Evolutionary conservation across 2,329 filamentous ascomycete genomes (phyloP).

Genomic region (Fusarium nodosum): DNA sequence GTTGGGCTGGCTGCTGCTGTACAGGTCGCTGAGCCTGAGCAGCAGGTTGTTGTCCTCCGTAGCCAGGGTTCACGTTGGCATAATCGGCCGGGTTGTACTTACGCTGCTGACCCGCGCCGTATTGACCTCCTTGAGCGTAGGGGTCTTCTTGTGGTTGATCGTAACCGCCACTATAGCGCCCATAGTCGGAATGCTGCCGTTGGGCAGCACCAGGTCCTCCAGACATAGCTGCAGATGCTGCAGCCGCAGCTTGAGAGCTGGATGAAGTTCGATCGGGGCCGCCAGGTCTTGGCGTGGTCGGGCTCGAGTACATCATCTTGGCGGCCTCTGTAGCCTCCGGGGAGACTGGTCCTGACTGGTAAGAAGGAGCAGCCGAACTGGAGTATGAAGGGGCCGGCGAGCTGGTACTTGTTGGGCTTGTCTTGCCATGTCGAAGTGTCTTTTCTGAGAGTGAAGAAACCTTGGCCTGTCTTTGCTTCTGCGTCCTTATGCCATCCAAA

Average conservation of each 20-base stretch:
- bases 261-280: constrained; percentile 68
- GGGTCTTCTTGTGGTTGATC: constrained; percentile 55
- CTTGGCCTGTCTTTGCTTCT: constrained; percentile 76
- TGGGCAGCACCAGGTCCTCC: constrained; percentile 58
- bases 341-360: constrained; percentile 43
- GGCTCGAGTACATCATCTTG: constrained; percentile 71
- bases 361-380: constrained; percentile 49
- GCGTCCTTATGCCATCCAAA: constrained; percentile 83
- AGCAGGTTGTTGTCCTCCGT: constrained; percentile 53
- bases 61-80: constrained; percentile 69
- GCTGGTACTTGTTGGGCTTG: constrained; percentile 57
- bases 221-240: constrained; percentile 70
- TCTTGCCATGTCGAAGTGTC: constrained; percentile 72
- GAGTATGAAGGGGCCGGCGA: constrained; percentile 55
- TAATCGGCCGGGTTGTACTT: constrained; percentile 86
- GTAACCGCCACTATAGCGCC: constrained; percentile 53
- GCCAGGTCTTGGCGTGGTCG: constrained; percentile 64
- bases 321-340: constrained; percentile 73
- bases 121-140: constrained; percentile 54
- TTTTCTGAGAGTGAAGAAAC: constrained; percentile 71
- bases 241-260: constrained; percentile 69
- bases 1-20: constrained; percentile 54
- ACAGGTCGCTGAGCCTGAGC: constrained; percentile 52
- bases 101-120: constrained; percentile 63
- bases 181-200: constrained; percentile 53